Evolutionary conservation across 768 basidiomycete species (phyloP).

Genomic region (Favolaschia claudopus): DNA sequence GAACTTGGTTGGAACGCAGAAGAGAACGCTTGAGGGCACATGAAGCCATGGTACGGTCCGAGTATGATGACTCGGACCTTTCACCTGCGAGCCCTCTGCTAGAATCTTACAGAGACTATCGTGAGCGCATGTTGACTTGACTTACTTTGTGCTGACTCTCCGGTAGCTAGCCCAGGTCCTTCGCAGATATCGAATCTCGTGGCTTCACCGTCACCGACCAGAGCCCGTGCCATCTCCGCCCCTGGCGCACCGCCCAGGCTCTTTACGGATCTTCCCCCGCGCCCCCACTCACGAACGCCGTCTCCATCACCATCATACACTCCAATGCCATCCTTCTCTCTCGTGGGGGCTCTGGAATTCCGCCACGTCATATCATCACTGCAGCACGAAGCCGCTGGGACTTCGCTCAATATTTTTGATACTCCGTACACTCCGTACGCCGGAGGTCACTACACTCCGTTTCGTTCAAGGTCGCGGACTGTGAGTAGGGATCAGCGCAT

Average conservation of each 20-base stretch:
- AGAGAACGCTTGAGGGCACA: conserved; percentile 52
- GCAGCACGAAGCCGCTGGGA: conserved; percentile 68
- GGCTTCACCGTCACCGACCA: conserved; percentile 40
- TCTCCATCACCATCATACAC: conserved; percentile 53
- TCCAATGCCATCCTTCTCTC: conserved; percentile 83
- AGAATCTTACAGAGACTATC: conserved; percentile 68
- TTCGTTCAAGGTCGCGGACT: conserved; percentile 38
- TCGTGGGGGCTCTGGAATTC: conserved; percentile 96
- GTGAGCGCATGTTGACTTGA: conserved; percentile 45
- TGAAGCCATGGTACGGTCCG: conserved; percentile 63
- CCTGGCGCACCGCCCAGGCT: conserved; percentile 29
- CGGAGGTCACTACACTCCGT: conserved; percentile 74
- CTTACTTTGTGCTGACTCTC: conserved; percentile 12
- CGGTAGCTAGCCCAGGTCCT: conserved; percentile 20
- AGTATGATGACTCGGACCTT: conserved; percentile 60
- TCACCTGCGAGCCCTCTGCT: conserved; percentile 42
- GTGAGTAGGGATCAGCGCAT: too few species aligned
- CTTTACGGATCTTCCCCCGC: conserved; percentile 46
- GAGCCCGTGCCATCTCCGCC: conserved; percentile 39
- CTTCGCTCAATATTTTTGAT: conserved; percentile 71
- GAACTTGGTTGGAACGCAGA: conserved; percentile 78
- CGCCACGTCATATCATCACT: conserved; percentile 88
- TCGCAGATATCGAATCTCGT: conserved; percentile 35
- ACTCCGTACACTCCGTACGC: conserved; percentile 72
- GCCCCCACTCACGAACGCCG: conserved; percentile 55